Evolutionary conservation across 768 basidiomycete genomes (phyloP), one percentile per base, ranked within the genome.

Genomic region (Macrolepiota dolichaula): DNA sequence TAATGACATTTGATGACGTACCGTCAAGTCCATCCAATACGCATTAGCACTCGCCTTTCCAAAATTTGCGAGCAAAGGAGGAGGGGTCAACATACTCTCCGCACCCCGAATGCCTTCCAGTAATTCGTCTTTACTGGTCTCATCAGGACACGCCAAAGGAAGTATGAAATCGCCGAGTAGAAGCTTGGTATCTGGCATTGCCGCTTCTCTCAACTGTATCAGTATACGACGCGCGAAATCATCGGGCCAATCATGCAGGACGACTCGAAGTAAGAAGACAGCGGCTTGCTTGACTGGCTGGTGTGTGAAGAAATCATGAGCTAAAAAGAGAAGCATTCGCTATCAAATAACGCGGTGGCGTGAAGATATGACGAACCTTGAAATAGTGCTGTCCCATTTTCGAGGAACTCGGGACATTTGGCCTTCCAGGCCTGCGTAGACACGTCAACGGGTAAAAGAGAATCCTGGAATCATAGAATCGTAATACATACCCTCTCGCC

Each of bases 171-270:
- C 82, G 22, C 80, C 67, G 6, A 82, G 46, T 29, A 84, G 49
- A 15, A 83, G 70, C 27, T 67, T 76, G 12, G 80, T 81, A 1
- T 67, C 47, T 0, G 74, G 65, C 0, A 51, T 57, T 0, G 81
- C 78, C 0, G 75, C 79, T 2, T 61, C 69, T 44, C 77, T 69
- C 11, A 82, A 69, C 2, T 74, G 68, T 4, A 61, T 59, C 13
- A 83, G 68, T 62, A 82, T 77, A 46, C 73, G 74, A 49, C 68
- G 52, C 22, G 67, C 68, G 61, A 73, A 72, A 46, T 66, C 70
- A 63, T 87, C 83, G 0, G 86, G 79, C 86, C 87, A 88, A 65
- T 89, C 85, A 63, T 88, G 87, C 47, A 85, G 74, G 50, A 88
- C 79, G 11, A 81, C 79, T 47, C 85, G 79, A 19, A 88, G 67